Percentiles rank a stretch among this genome's conserved stretches.
Conservation (phyloP, 169 alveolate genomes). For the Plasmodium billcollinsi region DNA sequence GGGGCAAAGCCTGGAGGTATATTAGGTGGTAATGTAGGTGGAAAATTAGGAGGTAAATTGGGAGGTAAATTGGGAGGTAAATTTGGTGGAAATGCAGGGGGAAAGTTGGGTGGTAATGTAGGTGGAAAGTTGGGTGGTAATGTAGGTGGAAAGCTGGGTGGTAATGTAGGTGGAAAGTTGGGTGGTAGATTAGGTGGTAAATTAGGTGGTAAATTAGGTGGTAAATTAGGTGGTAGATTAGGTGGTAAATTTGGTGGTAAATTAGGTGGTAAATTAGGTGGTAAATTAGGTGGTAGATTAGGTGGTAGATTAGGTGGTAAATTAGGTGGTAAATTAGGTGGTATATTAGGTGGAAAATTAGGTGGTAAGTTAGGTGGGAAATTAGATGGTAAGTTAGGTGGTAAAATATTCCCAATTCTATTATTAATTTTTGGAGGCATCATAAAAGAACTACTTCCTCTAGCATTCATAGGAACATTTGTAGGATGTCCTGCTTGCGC, state of each 20-base stretch:
- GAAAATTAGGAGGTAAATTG: slow-evolving; percentile 45
- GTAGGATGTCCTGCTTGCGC: slow-evolving; percentile 1
- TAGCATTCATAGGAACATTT: slow-evolving; percentile 21
- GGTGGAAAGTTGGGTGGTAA: slow-evolving; percentile 42
- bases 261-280: slow-evolving; percentile 67
- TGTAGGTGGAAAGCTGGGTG: slow-evolving; percentile 29
- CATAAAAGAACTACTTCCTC: slow-evolving; percentile 10
- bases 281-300: slow-evolving; percentile 80
- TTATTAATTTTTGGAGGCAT: slow-evolving; percentile 33
- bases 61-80: slow-evolving; percentile 40
- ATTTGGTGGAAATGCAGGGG: slow-evolving; percentile 69
- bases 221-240: slow-evolving; percentile 38
- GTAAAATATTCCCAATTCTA: slow-evolving; percentile 22
- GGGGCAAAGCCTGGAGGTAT: slow-evolving; percentile 43
- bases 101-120: slow-evolving; percentile 34
- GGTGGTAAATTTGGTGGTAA: slow-evolving; percentile 34
- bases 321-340: slow-evolving; percentile 73
- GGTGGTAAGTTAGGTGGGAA: slow-evolving; percentile 45
- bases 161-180: slow-evolving; percentile 37
- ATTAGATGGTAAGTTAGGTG: slow-evolving; percentile 33
- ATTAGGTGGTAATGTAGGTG: slow-evolving; percentile 62
- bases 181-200: slow-evolving; percentile 30
- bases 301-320: slow-evolving; percentile 66
- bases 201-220: slow-evolving; percentile 24
- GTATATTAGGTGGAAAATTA: slow-evolving; percentile 29